Conservation (phyloP, 371 early-diverging fungal genomes). For the Apophysomyces elegans region DNA sequence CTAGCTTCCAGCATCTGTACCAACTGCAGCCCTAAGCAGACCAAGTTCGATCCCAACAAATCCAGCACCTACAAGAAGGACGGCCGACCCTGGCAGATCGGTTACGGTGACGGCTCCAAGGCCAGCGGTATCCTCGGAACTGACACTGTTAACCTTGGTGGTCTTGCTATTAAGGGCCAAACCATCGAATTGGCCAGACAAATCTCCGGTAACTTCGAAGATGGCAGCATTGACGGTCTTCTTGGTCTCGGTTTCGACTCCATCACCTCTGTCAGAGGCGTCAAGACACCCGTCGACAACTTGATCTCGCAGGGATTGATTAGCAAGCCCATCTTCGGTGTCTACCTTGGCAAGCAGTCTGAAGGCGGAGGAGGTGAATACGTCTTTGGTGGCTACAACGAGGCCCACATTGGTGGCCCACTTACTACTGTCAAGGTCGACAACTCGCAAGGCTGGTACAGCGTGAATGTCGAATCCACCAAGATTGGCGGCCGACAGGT, state of each 20-base stretch:
- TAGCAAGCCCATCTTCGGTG: conserved; percentile 41
- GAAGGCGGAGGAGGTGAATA: conserved; percentile 55
- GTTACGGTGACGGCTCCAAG: conserved; percentile 49
- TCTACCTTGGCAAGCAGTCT: conserved; percentile 45
- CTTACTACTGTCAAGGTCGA: conserved; percentile 47
- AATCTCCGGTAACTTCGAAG: conserved; percentile 35
- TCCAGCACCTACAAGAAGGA: conserved; percentile 34
- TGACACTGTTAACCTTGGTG: conserved; percentile 47
- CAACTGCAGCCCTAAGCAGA: conserved; percentile 14
- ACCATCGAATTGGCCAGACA: conserved; percentile 38
- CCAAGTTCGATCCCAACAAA: conserved; percentile 24
- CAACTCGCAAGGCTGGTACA: conserved; percentile 26
- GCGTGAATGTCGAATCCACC: conserved; percentile 9
- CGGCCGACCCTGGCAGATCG: conserved; percentile 39
- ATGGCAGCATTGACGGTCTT: conserved; percentile 48
- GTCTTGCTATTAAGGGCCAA: conserved; percentile 42
- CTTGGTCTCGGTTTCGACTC: conserved; percentile 46
- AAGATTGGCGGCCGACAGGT: neutral
- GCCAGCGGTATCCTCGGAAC: conserved; percentile 40
- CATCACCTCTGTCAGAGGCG: conserved; percentile 38
- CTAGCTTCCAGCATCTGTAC: conserved; percentile 22
- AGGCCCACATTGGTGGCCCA: conserved; percentile 37
- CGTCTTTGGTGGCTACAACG: conserved; percentile 48
- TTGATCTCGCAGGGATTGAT: conserved; percentile 48
- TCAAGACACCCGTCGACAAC: conserved; percentile 47